Evolutionary conservation across 2,329 filamentous ascomycete genomes (phyloP), one percentile per base, ranked within the genome.

Genomic region (Leptoxyphium fumago): DNA sequence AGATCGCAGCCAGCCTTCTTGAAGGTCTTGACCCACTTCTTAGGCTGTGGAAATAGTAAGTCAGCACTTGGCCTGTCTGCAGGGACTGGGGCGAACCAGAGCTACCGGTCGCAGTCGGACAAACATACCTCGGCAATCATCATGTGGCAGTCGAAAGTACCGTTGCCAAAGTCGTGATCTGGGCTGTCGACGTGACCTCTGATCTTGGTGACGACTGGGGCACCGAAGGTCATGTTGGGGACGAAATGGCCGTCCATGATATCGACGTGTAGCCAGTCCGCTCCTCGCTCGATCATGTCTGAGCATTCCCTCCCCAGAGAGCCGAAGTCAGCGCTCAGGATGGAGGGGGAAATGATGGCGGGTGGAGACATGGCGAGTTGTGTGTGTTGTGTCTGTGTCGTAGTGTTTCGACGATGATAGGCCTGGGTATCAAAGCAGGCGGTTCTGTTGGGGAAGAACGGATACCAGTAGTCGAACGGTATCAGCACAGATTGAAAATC

Each of bases 241-340:
- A 98, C 91, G 60, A 98, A 98, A 64, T 98, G 91, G 45, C 91
- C 91, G 64, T 98, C 91, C 89, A 93, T 88, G 62, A 95, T 95
- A 64, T 96, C 89, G 56, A 95, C 82, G 67, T 95, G 86, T 55
- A 93, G 75, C 84, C 85, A 94, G 71, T 95, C 85, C 52, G 87
- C 86, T 46, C 87, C 85, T 52, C 88, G 77, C 42, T 75, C 73
- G 57, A 98, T 95, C 47, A 88, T 94, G 56, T 77, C 76, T 42
- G 78, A 77, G 69, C 91, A 98, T 64, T 86, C 89, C 58, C 78
- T 75, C 55, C 89, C 88, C 46, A 98, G 76, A 52, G 82, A 74
- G 59, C 79, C 88, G 68, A 98, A 98, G 73, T 98, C 89, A 52
- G 89, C 89, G 58, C 88, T 93, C 48, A 98, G 80, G 56, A 98